Base-by-base conservation (phyloP, 2,329 filamentous ascomycete genomes). In the Hortaea werneckii region DNA sequence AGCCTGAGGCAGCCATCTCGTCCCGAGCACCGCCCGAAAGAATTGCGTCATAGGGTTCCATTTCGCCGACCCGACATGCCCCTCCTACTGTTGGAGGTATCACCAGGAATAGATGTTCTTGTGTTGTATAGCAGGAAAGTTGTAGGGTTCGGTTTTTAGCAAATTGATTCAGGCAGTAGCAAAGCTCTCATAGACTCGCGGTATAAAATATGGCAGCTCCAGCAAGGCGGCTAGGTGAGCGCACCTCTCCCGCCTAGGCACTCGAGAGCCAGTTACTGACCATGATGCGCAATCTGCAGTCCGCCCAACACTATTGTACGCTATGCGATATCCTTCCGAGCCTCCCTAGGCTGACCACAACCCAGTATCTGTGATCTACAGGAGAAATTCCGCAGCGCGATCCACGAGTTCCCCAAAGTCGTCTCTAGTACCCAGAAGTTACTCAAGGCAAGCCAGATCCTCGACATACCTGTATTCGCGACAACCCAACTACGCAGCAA, bases 281-380 rank as follows among this genome's bases (percentile, higher is more conserved):
- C 20, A 20, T 20, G 20, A 20, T 35, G 32, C 32, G 32, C 20
- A 10, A n/a, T 7, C 20, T 13, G 2, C 41, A 49, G 47, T 37
- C 39, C 50, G 44, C 5, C 50, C 50, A 43, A 45, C 38, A 9
- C 43, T 56, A 29, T 56, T 56, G 54, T 56, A 52, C 42, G 47
- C 30, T 13, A 13, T 20, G 29, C 44, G n/a, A 29, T 30, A 13
- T 37, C 29, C 27, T 27, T 26, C 13, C 27, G 10, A 42, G 27
- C 40, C 40, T 8, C 26, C n/a, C 13, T 30, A 8, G 28, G 40
- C 52, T 50, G 42, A 56, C 41, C 10, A 13, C n/a, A 42, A 32
- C 5, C 28, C 41, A 95, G 89, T 60, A 79, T 96, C 62, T 96
- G 90, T 70, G 90, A 96, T 62, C 75, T 96, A 52, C 90, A 96